A percentile compares a stretch with the other conserved stretches of the same genome.
Evolutionary conservation across 2,329 filamentous ascomycete genomes (phyloP).

Genomic region (Tolypocladium pustulatum): DNA sequence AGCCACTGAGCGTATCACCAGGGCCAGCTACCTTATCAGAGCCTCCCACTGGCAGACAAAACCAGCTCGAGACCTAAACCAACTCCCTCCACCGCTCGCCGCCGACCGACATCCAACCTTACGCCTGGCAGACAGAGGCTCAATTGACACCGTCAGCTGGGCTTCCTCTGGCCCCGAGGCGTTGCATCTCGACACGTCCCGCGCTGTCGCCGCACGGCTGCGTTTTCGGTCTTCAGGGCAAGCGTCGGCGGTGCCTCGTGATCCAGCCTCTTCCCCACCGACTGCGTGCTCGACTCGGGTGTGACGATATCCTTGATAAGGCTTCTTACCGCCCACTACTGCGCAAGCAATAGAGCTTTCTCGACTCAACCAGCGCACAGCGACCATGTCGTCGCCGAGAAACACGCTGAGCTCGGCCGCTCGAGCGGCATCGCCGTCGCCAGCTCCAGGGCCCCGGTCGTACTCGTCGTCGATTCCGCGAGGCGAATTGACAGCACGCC

Average conservation of each 20-base stretch:
- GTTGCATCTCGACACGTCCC: neutral
- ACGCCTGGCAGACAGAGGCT: neutral
- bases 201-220: neutral
- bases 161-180: neutral
- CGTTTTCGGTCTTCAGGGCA: neutral
- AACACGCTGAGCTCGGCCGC: conserved; percentile 24
- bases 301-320: neutral
- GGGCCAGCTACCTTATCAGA: neutral
- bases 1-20: neutral
- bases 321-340: neutral
- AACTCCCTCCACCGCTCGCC: neutral
- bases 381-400: conserved; percentile 27
- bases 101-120: neutral
- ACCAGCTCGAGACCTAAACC: neutral
- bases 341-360: neutral
- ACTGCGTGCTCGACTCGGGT: neutral
- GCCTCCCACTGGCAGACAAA: neutral
- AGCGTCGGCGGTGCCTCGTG: neutral
- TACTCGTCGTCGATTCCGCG: conserved; percentile 44
- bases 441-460: conserved; percentile 33
- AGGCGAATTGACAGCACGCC: conserved; percentile 49
- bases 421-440: conserved; percentile 40
- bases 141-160: conserved; percentile 5
- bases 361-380: conserved; percentile 2
- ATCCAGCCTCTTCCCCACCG: neutral